phyloP scores from a whole-genome alignment of 176 grass and related monocot genomes.

The Juncus effusus region DNA sequence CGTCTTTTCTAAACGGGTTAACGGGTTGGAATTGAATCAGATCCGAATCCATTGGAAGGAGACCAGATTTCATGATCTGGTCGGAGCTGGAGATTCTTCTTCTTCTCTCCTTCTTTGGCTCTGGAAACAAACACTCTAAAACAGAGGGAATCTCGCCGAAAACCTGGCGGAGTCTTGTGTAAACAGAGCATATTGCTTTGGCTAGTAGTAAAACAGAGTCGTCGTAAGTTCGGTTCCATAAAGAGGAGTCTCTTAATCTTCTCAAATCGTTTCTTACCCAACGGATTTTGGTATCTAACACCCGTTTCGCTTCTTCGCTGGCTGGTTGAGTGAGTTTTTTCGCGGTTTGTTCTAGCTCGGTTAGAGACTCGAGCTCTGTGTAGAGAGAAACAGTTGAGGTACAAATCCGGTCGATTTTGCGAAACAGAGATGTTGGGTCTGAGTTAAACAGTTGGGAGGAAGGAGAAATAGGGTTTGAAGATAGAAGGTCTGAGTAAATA shows the following conservation, averaged over 20 bases:
- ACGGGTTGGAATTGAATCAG: slow-evolving; percentile 36
- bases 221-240: slow-evolving; percentile 89
- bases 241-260: slow-evolving; percentile 60
- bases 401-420: slow-evolving; percentile 80
- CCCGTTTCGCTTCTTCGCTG: slow-evolving; percentile 55
- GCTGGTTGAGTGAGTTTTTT: slow-evolving; percentile 45
- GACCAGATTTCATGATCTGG: slow-evolving; percentile 13
- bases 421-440: slow-evolving; percentile 52
- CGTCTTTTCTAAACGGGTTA: slow-evolving; percentile 20
- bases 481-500: slow-evolving; percentile 87
- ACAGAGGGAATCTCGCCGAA: slow-evolving; percentile 68
- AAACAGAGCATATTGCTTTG: slow-evolving; percentile 64
- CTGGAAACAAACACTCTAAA: slow-evolving; percentile 37
- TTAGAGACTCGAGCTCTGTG: slow-evolving; percentile 60
- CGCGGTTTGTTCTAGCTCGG: slow-evolving; percentile 72
- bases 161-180: slow-evolving; percentile 57
- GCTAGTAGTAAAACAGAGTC: slow-evolving; percentile 74
- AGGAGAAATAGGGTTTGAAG: slow-evolving; percentile 41
- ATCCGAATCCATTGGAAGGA: slow-evolving; percentile 28
- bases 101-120: slow-evolving; percentile 27
- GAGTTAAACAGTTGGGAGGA: slow-evolving; percentile 33
- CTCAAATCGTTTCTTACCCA: slow-evolving; percentile 70
- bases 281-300: slow-evolving; percentile 64
- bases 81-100: slow-evolving; percentile 37
- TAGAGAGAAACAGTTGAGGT: slow-evolving; percentile 70